These are phyloP conservation scores for Cystoderma amianthinum DNA, from an alignment of 768 basidiomycete genomes.

Conservation along the genomic window DNA sequence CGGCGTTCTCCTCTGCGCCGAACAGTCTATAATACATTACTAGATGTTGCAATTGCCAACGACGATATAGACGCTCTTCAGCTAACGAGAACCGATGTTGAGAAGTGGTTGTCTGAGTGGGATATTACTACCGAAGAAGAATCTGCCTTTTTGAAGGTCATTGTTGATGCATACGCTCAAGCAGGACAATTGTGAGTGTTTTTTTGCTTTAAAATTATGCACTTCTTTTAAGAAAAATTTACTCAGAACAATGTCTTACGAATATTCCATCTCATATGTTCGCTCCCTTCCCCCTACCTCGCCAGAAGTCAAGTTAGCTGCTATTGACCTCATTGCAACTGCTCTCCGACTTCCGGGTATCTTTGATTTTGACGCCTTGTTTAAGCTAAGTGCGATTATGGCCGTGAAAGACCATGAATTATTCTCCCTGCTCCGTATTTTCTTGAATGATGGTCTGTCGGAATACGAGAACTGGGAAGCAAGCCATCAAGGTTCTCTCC, in stretches of 20 bases:
- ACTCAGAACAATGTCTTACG: conserved; percentile 53
- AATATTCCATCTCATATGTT: conserved; percentile 57
- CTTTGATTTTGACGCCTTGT: conserved; percentile 78
- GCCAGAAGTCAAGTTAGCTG: conserved; percentile 41
- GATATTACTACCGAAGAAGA: conserved; percentile 56
- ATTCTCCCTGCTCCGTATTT: conserved; percentile 70
- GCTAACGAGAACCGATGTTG: conserved; percentile 53
- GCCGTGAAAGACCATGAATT: conserved; percentile 62
- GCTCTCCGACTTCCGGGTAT: conserved; percentile 59
- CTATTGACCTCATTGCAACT: conserved; percentile 52
- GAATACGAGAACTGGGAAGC: conserved; percentile 60
- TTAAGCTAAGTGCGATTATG: conserved; percentile 69
- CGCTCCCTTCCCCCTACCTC: conserved; percentile 53
- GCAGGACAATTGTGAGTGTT: conserved; percentile 51
- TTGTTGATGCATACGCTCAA: conserved; percentile 54
- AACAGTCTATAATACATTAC: conserved; percentile 53
- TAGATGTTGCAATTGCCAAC: conserved; percentile 51
- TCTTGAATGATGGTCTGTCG: conserved; percentile 54
- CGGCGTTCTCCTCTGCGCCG: conserved; percentile 59
- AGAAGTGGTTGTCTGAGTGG: conserved; percentile 79
- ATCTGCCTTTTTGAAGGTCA: conserved; percentile 53
- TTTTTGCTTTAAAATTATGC: conserved; percentile 3
- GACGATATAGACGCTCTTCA: conserved; percentile 59
- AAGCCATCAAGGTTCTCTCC: conserved; percentile 38
- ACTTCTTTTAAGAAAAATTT: neutral